phyloP scores from a whole-genome alignment of 2,329 filamentous ascomycete genomes.

The Fusarium sp. region DNA sequence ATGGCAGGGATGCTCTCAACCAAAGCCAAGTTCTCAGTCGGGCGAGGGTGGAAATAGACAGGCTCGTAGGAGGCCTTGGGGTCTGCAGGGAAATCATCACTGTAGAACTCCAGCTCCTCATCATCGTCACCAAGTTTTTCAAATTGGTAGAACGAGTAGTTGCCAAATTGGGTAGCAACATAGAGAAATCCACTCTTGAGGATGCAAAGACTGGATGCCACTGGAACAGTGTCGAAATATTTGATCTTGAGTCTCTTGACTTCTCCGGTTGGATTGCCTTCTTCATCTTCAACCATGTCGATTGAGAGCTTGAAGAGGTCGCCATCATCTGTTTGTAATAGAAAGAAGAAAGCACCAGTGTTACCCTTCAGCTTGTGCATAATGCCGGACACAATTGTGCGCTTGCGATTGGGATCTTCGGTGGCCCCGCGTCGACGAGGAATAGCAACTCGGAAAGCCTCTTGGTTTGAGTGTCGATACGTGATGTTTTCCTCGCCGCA shows the following conservation, averaged over 20 bases:
- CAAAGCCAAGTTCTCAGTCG: slow-evolving; percentile 82
- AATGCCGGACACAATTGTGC: slow-evolving; percentile 88
- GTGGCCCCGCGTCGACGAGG: slow-evolving; percentile 87
- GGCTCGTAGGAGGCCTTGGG: slow-evolving; percentile 77
- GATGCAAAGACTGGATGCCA: slow-evolving; percentile 89
- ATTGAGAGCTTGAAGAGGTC: slow-evolving; percentile 97
- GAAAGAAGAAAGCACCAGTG: slow-evolving; percentile 92
- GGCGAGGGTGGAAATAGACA: slow-evolving; percentile 85
- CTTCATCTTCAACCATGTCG: slow-evolving; percentile 85
- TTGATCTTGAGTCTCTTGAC: slow-evolving; percentile 90
- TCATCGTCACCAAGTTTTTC: slow-evolving; percentile 97
- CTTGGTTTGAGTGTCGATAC: slow-evolving; percentile 96
- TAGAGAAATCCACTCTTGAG: slow-evolving; percentile 96
- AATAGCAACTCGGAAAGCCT: slow-evolving; percentile 88
- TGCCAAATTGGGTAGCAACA: slow-evolving; percentile 90
- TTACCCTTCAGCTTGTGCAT: slow-evolving; percentile 93
- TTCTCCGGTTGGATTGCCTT: slow-evolving; percentile 81
- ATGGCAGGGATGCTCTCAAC: slow-evolving; percentile 88
- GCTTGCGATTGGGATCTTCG: slow-evolving; percentile 91
- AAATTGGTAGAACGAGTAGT: slow-evolving; percentile 96
- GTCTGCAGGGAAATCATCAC: slow-evolving; percentile 84
- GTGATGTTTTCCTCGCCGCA: slow-evolving; percentile 95
- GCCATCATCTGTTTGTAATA: slow-evolving; percentile 96
- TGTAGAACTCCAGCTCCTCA: slow-evolving; percentile 86
- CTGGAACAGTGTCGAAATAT: slow-evolving; percentile 96